Base-by-base conservation (phyloP, 352 stramenopile genomes). In the Pythium plurisporium region DNA sequence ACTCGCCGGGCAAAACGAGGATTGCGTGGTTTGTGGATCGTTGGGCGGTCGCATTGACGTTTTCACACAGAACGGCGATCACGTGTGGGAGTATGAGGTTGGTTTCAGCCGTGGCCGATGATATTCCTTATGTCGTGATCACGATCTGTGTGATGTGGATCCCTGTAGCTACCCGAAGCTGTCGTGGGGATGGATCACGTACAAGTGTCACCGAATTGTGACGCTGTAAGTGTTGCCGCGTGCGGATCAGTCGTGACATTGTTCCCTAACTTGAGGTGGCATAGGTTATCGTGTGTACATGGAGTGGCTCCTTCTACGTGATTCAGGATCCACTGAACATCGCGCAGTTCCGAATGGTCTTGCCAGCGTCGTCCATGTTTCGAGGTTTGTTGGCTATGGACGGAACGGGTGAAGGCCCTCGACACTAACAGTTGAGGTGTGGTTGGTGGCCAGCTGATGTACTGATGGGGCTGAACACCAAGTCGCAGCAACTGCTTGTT, bases 221-320 rank as follows among this genome's bases (percentile, higher is more conserved):
- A 67, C 37, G 54, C 44, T 1, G 64, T 71, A 36, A 8, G 58
- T 64, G n/a, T 19, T 5, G 7, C 5, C 55, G 14, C 12, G 27
- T 2, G 52, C 20, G 0, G 8, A 19, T 40, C 15, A 40, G 27
- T n/a, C 36, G 11, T 7, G 36, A n/a, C n/a, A n/a, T n/a, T 37
- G 2, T 42, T 6, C 10, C 6, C 14, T 23, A 0, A 6, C 1
- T 31, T 31, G n/a, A 29, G 11, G 29, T 22, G 4, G 5, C 29
- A 10, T 33, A 92, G 79, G 67, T 92, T 45, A 64, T 90, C 9
- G 73, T 66, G 4, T 89, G 78, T 40, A 90, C 76, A 29, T 92
- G 82, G 82, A 89, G 76, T 61, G 82, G 82, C 3, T 57, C 74
- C 49, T 53, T 90, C 23, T 86, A 77, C 54, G 69, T 70, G 22